phyloP scores from a whole-genome alignment of 192 early-diverging fungal genomes.

The Dissophora ornata region DNA sequence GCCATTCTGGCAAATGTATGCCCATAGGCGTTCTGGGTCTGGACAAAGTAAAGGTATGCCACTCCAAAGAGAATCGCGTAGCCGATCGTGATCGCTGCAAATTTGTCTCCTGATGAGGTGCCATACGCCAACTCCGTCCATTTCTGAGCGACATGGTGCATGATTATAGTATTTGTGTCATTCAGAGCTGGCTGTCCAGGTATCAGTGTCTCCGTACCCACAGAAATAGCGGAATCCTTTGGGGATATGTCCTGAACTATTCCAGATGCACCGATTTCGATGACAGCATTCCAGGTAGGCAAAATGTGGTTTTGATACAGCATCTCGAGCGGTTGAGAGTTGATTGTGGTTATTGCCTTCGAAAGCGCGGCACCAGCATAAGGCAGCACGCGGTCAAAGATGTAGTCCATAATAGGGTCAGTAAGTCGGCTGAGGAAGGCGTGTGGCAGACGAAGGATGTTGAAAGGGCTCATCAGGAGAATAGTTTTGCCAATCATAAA shows the following conservation, averaged over 20 bases:
- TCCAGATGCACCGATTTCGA: conserved; percentile 1
- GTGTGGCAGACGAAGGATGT: conserved; percentile 18
- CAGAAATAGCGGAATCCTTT: background rate
- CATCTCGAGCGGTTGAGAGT: background rate
- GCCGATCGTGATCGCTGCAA: conserved; percentile 69
- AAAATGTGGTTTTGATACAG: conserved; percentile 1
- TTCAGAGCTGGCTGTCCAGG: background rate
- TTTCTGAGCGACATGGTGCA: conserved; percentile 25
- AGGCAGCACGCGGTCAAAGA: conserved; percentile 32
- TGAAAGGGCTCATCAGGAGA: conserved; percentile 50
- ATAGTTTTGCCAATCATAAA: conserved; percentile 71
- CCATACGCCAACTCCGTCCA: conserved; percentile 64
- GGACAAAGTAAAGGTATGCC: conserved; percentile 62
- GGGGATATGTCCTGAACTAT: background rate
- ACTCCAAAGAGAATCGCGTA: conserved; percentile 66
- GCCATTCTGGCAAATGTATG: conserved; percentile 59
- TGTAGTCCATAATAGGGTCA: conserved; percentile 35
- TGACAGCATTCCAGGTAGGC: conserved; percentile 22
- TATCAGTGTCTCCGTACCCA: background rate
- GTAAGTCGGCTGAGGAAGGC: conserved; percentile 31
- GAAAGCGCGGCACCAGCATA: background rate
- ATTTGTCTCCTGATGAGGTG: conserved; percentile 64
- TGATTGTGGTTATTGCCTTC: background rate
- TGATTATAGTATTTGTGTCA: background rate
- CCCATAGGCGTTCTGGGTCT: conserved; percentile 51